phyloP scores from a whole-genome alignment of 83 land plant genomes.

The Diphasiastrum complanatum region DNA sequence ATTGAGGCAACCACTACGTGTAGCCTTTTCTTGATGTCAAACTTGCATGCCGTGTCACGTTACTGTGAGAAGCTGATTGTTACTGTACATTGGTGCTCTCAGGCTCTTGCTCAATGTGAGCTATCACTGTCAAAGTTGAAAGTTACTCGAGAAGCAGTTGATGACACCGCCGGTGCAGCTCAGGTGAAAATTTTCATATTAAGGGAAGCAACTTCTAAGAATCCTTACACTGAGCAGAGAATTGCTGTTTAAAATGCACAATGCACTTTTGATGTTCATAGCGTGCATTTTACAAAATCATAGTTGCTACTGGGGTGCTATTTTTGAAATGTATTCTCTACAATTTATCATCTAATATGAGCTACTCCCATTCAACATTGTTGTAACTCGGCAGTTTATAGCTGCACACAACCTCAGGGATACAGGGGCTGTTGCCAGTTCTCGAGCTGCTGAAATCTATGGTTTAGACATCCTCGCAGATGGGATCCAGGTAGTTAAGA shows the following conservation, averaged over 20 bases:
- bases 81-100: neutral
- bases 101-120: conserved; percentile 82
- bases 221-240: no score
- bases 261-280: neutral
- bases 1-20: neutral
- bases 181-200: conserved; percentile 38
- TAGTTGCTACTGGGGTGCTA: neutral
- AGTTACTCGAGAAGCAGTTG: conserved; percentile 76
- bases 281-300: neutral
- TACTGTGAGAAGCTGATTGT: neutral
- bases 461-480: conserved; percentile 67
- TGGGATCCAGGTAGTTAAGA: conserved; percentile 60
- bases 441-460: conserved; percentile 66
- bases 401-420: conserved; percentile 51
- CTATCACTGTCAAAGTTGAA: conserved; percentile 56
- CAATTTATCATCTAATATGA: neutral
- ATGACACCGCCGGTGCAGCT: conserved; percentile 89
- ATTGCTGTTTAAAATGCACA: neutral
- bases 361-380: neutral
- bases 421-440: conserved; percentile 84
- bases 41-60: no score
- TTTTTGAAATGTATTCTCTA: neutral
- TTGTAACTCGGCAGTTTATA: conserved; percentile 37
- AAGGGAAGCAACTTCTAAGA: neutral
- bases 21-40: no score